Evolutionary conservation across 2,329 filamentous ascomycete genomes (phyloP).

Genomic region (Ceratocystis variospora): DNA sequence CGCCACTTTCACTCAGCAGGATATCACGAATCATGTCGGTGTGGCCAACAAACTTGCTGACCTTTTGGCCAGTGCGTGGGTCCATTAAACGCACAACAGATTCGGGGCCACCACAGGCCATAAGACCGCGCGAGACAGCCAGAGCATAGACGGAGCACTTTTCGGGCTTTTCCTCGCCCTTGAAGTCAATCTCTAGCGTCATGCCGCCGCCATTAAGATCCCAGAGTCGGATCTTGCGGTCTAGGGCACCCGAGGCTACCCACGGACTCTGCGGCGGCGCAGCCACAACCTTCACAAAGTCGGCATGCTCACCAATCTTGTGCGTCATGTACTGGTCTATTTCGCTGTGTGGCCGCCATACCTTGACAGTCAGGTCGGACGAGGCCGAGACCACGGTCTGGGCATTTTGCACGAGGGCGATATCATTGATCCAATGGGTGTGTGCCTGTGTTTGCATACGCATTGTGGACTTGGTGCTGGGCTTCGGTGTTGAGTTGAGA

Average conservation of each 20-base stretch:
- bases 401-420: constrained; percentile 65
- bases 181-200: constrained; percentile 71
- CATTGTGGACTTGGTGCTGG: constrained; percentile 41
- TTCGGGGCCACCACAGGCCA: constrained; percentile 88
- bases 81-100: constrained; percentile 90
- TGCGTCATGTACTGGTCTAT: constrained; percentile 40
- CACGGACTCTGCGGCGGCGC: constrained; percentile 55
- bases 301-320: constrained; percentile 81
- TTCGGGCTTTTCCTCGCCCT: constrained; percentile 66
- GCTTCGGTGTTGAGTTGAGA: constrained; percentile 26
- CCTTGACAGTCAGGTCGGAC: constrained; percentile 83
- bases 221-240: constrained; percentile 86
- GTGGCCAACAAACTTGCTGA: constrained; percentile 94
- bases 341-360: constrained; percentile 65
- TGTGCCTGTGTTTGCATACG: constrained; percentile 57
- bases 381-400: constrained; percentile 74
- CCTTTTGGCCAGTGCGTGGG: constrained; percentile 68
- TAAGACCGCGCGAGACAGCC: constrained; percentile 60
- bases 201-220: constrained; percentile 80
- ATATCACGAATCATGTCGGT: constrained; percentile 90
- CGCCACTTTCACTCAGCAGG: constrained; percentile 73
- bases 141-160: constrained; percentile 95
- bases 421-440: constrained; percentile 94
- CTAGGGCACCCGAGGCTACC: constrained; percentile 87
- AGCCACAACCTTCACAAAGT: constrained; percentile 92